Percentiles rank a stretch among this genome's conserved stretches.
phyloP scores from a whole-genome alignment of 2,329 filamentous ascomycete genomes.

The Dactylella cylindrospora region DNA sequence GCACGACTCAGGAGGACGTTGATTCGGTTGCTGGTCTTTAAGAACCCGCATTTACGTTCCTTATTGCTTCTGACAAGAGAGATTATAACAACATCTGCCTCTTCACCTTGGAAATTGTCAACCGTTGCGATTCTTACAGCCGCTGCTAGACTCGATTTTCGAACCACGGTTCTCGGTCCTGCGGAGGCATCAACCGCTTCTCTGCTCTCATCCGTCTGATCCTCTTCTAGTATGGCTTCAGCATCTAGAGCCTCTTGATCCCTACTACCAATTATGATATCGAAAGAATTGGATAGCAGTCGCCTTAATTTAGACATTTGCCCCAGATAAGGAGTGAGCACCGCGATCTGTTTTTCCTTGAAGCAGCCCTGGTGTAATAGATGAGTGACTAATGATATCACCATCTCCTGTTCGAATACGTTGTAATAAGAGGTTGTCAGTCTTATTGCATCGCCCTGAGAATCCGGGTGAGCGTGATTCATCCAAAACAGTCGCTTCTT shows the following conservation, averaged over 20 bases:
- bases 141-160: slow-evolving; percentile 55
- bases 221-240: slow-evolving; percentile 3
- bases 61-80: slow-evolving; percentile 71
- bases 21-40: slow-evolving; percentile 48
- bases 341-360: slow-evolving; percentile 54
- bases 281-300: slow-evolving; percentile 48
- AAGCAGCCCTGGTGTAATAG: slow-evolving; percentile 55
- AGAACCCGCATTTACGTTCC: slow-evolving; percentile 58
- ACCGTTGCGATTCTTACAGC: slow-evolving; percentile 48
- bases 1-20: slow-evolving; percentile 57
- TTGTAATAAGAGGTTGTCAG: slow-evolving; percentile 46
- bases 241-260: slow-evolving; percentile 49
- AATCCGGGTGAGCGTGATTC: slow-evolving; percentile 59
- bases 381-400: slow-evolving; percentile 54
- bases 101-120: slow-evolving; percentile 61
- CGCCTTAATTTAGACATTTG: slow-evolving; percentile 50
- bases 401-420: slow-evolving; percentile 47
- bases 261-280: slow-evolving; percentile 50
- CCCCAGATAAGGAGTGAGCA: slow-evolving; percentile 52
- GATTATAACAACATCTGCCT: slow-evolving; percentile 69
- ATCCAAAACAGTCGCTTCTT: slow-evolving; percentile 62
- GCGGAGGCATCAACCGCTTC: slow-evolving; percentile 54
- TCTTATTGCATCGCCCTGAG: slow-evolving; percentile 29
- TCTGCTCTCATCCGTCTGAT: not conserved
- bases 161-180: slow-evolving; percentile 62